These are phyloP conservation scores for Byssochlamys sp. DNA, from an alignment of 2,329 filamentous ascomycete genomes.

Conservation along the genomic window DNA sequence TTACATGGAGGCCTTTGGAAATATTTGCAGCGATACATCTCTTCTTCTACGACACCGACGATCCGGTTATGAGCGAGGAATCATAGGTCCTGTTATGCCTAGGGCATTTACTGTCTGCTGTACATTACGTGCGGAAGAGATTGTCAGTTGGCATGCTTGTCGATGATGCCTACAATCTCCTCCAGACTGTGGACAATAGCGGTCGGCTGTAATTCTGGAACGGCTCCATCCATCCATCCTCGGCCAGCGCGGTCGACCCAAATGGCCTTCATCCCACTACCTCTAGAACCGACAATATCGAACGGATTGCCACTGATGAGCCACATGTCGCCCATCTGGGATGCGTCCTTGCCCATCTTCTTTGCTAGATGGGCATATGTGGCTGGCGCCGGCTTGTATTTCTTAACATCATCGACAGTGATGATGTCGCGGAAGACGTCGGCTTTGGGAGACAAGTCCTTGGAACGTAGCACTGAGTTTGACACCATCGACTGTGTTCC, in stretches of 20 bases:
- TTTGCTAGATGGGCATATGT: constrained; percentile 53
- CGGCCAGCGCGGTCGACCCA: constrained; percentile 57
- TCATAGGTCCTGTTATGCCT: background rate
- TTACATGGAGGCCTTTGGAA: constrained; percentile 38
- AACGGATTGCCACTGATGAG: constrained; percentile 65
- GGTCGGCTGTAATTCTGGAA: constrained; percentile 43
- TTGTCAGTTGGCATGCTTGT: constrained; percentile 7
- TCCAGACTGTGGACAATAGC: constrained; percentile 48
- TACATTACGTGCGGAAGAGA: background rate
- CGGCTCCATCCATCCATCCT: constrained; percentile 58
- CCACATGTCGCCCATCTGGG: constrained; percentile 48
- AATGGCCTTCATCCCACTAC: constrained; percentile 51
- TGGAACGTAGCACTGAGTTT: constrained; percentile 50
- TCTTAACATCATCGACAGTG: constrained; percentile 50
- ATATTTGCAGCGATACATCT: constrained; percentile 36
- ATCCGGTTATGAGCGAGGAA: background rate
- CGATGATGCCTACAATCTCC: constrained; percentile 41
- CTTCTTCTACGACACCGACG: background rate
- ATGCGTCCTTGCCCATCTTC: constrained; percentile 38
- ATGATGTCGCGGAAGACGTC: constrained; percentile 47
- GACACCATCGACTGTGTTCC: constrained; percentile 56
- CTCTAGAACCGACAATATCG: constrained; percentile 57
- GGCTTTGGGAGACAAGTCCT: constrained; percentile 43
- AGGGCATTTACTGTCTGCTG: background rate
- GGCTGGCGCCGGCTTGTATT: constrained; percentile 57